A percentile compares a stretch with the other conserved stretches of the same genome.
Conservation (phyloP, 139 green algal genomes). For the Haematococcus lacustris region DNA sequence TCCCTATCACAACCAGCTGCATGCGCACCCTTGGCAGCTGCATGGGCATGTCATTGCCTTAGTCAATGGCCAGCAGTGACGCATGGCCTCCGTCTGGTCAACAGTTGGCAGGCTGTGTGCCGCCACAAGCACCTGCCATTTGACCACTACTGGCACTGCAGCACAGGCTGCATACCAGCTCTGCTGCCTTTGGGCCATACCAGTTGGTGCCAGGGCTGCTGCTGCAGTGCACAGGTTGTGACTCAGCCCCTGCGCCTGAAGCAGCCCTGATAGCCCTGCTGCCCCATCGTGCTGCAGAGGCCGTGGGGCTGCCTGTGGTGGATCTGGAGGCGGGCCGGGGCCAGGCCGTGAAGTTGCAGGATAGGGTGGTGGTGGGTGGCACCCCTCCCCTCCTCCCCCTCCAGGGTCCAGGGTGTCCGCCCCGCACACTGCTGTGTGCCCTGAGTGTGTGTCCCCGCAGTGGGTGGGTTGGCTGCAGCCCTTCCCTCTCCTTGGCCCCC, state of each 20-base stretch:
- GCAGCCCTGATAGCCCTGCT: background rate
- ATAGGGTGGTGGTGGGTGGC: slow-evolving; percentile 47
- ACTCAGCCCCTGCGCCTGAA: background rate
- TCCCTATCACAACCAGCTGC: too few species aligned
- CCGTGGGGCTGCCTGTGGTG: slow-evolving; percentile 53
- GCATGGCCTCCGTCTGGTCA: too few species aligned
- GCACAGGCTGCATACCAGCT: background rate
- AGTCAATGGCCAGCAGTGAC: too few species aligned
- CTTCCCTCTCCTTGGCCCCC: background rate
- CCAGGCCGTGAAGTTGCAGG: slow-evolving; percentile 34
- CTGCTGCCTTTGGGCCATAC: background rate
- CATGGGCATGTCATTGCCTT: too few species aligned
- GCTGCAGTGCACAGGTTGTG: background rate
- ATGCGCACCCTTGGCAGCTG: too few species aligned
- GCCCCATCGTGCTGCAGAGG: slow-evolving; percentile 22
- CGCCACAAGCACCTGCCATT: background rate
- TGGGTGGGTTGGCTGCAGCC: background rate
- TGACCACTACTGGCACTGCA: background rate
- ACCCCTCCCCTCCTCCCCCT: background rate
- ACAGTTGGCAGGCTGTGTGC: too few species aligned
- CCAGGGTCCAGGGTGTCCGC: background rate
- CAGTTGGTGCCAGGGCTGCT: background rate
- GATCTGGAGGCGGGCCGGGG: slow-evolving; percentile 58
- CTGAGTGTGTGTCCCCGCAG: background rate
- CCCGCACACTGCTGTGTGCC: background rate